phyloP scores from a whole-genome alignment of 352 stramenopile genomes.

The Pythium myriotylum region DNA sequence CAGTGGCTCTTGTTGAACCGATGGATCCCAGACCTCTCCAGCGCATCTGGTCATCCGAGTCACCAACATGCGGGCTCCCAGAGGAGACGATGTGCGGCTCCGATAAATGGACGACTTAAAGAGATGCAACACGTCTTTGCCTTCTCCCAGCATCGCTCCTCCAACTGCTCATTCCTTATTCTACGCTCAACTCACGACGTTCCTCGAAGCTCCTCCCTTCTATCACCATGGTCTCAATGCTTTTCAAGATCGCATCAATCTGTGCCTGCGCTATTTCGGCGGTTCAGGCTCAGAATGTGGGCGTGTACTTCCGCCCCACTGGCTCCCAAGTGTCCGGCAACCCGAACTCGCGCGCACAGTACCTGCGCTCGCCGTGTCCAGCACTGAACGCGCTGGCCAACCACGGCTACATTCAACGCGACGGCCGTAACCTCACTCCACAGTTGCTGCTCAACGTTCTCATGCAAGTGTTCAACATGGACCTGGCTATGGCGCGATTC shows the following conservation, averaged over 20 bases:
- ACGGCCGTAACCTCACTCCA: conserved; percentile 35
- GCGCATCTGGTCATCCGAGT: too few relatives aligned
- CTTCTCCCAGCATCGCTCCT: too few relatives aligned
- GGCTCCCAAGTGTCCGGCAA: not conserved
- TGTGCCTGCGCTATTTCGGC: not conserved
- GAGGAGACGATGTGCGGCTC: too few relatives aligned
- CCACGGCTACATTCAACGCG: conserved; percentile 37
- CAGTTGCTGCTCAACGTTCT: conserved; percentile 26
- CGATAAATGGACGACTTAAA: too few relatives aligned
- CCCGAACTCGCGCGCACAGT: not conserved
- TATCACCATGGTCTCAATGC: not conserved
- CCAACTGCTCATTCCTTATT: too few relatives aligned
- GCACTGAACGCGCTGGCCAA: conserved; percentile 54
- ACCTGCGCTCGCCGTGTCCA: conserved; percentile 34
- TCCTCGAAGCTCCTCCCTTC: too few relatives aligned
- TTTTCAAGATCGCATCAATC: not conserved
- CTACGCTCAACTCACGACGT: too few relatives aligned
- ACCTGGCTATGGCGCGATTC: conserved; percentile 26
- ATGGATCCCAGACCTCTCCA: too few relatives aligned
- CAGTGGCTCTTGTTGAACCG: too few relatives aligned
- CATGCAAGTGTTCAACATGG: conserved; percentile 44
- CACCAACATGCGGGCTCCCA: too few relatives aligned
- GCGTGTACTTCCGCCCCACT: conserved; percentile 5
- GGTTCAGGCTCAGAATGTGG: not conserved
- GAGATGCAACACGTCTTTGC: too few relatives aligned